A percentile compares a stretch with the other conserved stretches of the same genome.
These are phyloP conservation scores for Beauveria varroae DNA, from an alignment of 2,329 filamentous ascomycete species.

Conservation along the genomic window DNA sequence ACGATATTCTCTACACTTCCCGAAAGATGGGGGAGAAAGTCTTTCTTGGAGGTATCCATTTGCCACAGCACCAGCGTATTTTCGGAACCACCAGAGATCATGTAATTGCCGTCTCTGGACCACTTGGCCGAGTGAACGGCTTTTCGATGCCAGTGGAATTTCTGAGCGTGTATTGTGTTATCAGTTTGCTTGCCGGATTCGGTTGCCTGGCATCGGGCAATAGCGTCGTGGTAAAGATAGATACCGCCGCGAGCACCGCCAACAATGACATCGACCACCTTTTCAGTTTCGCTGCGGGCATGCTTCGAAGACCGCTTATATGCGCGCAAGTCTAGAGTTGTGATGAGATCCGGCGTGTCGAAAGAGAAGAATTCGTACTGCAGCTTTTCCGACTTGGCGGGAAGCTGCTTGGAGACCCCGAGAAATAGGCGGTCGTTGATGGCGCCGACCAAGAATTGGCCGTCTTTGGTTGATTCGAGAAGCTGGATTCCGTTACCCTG, in stretches of 20 bases:
- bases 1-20: constrained; percentile 78
- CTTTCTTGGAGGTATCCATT: constrained; percentile 73
- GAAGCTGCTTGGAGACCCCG: constrained; percentile 20
- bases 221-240: constrained; percentile 70
- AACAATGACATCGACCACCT: constrained; percentile 63
- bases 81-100: constrained; percentile 88
- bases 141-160: constrained; percentile 85
- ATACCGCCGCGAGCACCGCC: constrained; percentile 73
- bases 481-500: constrained; percentile 28
- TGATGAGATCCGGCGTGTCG: constrained; percentile 55
- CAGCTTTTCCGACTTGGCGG: constrained; percentile 20
- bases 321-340: constrained; percentile 56
- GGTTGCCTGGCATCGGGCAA: constrained; percentile 47
- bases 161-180: constrained; percentile 50
- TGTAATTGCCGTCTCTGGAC: constrained; percentile 92
- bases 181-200: constrained; percentile 31
- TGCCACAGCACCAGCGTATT: constrained; percentile 91
- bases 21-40: constrained; percentile 84
- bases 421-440: constrained; percentile 31
- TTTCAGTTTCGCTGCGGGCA: constrained; percentile 20
- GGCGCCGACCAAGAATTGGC: constrained; percentile 45
- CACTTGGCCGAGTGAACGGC: constrained; percentile 81
- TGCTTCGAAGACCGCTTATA: constrained; percentile 18
- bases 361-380: constrained; percentile 52
- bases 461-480: constrained; percentile 44